A percentile compares a stretch with the other conserved stretches of the same genome.
Evolutionary conservation across 768 basidiomycete genomes (phyloP).

Genomic region (Kwoniella sp.): DNA sequence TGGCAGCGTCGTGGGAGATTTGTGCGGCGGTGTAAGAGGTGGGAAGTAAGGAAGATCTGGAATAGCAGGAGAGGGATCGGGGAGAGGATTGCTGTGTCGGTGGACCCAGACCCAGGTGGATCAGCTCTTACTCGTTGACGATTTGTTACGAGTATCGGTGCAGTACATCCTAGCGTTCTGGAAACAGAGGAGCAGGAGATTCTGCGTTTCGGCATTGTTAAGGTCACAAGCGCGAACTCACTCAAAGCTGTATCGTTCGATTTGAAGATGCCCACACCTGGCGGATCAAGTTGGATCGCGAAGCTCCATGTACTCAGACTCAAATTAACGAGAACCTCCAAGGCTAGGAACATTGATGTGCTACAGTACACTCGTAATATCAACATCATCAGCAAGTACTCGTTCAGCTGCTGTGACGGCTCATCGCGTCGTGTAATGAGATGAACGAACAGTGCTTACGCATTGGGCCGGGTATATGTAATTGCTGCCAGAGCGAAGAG

Average conservation of each 20-base stretch:
- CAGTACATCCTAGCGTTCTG: too few relatives aligned
- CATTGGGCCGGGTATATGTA: not conserved
- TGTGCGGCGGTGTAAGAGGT: conserved; percentile 16
- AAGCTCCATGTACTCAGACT: not conserved
- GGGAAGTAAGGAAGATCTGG: conserved; percentile 16
- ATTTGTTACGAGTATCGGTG: too few relatives aligned
- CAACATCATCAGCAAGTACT: too few relatives aligned
- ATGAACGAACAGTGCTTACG: not conserved
- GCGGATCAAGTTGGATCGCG: not conserved
- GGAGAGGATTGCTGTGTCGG: conserved; percentile 19
- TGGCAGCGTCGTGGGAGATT: conserved; percentile 11
- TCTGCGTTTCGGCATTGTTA: too few relatives aligned
- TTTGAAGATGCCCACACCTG: conserved; percentile 1
- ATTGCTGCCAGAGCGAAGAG: not conserved
- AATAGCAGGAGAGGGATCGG: conserved; percentile 22
- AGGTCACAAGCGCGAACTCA: conserved; percentile 10
- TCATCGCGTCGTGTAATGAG: too few relatives aligned
- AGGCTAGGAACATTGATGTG: conserved; percentile 1
- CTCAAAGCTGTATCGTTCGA: conserved; percentile 27
- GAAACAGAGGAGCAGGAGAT: too few relatives aligned
- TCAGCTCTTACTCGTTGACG: too few relatives aligned
- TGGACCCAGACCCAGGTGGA: not conserved
- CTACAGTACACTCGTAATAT: not conserved
- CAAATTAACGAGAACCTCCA: not conserved
- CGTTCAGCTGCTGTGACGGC: too few relatives aligned